Conservation (phyloP, 768 basidiomycete species). For the Lactifluus subvellereus region DNA sequence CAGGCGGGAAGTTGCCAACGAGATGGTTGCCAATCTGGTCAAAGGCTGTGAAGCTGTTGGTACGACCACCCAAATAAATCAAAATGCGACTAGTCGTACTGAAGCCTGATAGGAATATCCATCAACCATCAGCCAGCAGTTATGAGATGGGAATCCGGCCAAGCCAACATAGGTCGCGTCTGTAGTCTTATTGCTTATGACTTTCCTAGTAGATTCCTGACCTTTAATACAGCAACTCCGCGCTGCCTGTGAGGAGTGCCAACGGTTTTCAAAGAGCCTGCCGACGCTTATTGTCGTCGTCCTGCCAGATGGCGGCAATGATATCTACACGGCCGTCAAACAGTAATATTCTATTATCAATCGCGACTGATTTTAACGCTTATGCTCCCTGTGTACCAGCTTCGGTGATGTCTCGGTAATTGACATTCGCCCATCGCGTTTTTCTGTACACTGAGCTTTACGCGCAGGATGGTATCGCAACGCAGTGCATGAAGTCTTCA, state of each 20-base stretch:
- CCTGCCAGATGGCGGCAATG: conserved; percentile 43
- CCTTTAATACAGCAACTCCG: conserved; percentile 39
- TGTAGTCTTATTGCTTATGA: neutral
- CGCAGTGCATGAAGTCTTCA: conserved; percentile 64
- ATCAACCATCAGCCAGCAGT: conserved; percentile 42
- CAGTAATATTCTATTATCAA: conserved; percentile 46
- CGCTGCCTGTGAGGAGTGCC: conserved; percentile 43
- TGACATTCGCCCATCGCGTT: neutral
- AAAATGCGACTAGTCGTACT: neutral
- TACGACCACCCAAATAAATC: conserved; percentile 32
- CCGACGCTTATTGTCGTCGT: conserved; percentile 14
- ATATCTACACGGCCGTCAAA: conserved; percentile 72
- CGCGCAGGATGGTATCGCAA: conserved; percentile 57
- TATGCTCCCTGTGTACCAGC: neutral
- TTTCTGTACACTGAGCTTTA: neutral
- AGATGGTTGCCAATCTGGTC: conserved; percentile 52
- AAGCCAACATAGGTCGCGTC: conserved; percentile 40
- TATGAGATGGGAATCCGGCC: conserved; percentile 50
- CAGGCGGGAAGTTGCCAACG: conserved; percentile 36
- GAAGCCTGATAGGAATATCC: conserved; percentile 45
- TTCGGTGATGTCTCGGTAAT: conserved; percentile 11
- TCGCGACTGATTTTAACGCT: neutral
- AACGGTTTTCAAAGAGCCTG: conserved; percentile 33
- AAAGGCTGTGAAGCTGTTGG: conserved; percentile 50
- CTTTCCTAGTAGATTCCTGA: neutral